Percentiles rank a stretch among this genome's conserved stretches.
Conservation (phyloP, 2,329 filamentous ascomycete genomes). For the Verticillium zaregamsianum region DNA sequence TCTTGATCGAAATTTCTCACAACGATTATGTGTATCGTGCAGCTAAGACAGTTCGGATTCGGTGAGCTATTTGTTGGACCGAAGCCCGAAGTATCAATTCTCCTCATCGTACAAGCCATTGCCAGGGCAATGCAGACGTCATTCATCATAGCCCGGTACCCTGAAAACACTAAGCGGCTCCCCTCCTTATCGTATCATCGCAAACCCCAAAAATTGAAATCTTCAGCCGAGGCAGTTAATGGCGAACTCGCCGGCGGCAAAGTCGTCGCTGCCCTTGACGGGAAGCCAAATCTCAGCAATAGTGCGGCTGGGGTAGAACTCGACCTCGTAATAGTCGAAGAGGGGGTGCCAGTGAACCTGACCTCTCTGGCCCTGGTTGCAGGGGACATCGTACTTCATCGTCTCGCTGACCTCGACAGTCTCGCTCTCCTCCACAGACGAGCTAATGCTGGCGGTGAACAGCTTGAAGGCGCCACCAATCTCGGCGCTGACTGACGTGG, state of each 20-base stretch:
- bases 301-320: neutral
- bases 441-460: neutral
- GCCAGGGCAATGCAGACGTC: too few relatives aligned
- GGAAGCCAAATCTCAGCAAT: neutral
- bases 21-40: too few relatives aligned
- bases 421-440: neutral
- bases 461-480: neutral
- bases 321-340: neutral
- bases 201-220: neutral
- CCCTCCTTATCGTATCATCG: too few relatives aligned
- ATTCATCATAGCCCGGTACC: too few relatives aligned
- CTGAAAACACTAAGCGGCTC: too few relatives aligned
- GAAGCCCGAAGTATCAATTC: too few relatives aligned
- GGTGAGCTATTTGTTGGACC: too few relatives aligned
- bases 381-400: neutral
- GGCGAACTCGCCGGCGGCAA: neutral
- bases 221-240: neutral
- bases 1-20: too few relatives aligned
- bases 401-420: constrained; percentile 9
- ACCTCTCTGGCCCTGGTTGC: neutral
- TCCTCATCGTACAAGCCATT: too few relatives aligned
- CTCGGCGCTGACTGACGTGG: neutral
- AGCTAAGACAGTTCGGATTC: too few relatives aligned
- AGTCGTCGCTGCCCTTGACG: neutral
- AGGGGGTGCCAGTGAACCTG: neutral